phyloP scores from a whole-genome alignment of 1,284 basidiomycete genomes.

The Ustilago nuda region DNA sequence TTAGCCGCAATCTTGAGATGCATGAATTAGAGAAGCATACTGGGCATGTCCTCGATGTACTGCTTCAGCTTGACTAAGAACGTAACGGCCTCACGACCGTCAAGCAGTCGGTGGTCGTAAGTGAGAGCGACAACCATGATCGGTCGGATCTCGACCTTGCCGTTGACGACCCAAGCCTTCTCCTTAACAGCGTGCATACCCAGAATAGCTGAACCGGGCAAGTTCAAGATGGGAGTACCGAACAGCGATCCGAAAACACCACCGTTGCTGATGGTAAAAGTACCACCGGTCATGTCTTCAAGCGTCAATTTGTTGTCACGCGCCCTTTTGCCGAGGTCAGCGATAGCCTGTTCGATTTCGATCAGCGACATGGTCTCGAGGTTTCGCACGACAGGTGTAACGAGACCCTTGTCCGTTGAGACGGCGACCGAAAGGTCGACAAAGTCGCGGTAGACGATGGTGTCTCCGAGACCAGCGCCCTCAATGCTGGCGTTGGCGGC shows the following conservation, averaged over 20 bases:
- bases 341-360: slow-evolving; percentile 92
- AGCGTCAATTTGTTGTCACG: slow-evolving; percentile 92
- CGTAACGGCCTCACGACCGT: slow-evolving; percentile 94
- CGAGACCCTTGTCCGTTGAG: slow-evolving; percentile 95
- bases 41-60: slow-evolving; percentile 68
- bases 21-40: slow-evolving; percentile 58
- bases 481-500: slow-evolving; percentile 96
- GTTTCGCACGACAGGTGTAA: slow-evolving; percentile 95
- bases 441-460: slow-evolving; percentile 95
- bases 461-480: slow-evolving; percentile 75
- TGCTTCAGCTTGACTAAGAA: slow-evolving; percentile 84
- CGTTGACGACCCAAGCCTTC: slow-evolving; percentile 83
- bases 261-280: slow-evolving; percentile 99
- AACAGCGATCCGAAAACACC: slow-evolving; percentile 97
- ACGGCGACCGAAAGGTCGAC: slow-evolving; percentile 79
- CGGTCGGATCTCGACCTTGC: slow-evolving; percentile 81
- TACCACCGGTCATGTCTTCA: slow-evolving; percentile 87
- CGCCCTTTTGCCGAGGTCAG: slow-evolving; percentile 91
- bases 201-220: slow-evolving; percentile 93
- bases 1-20: no score
- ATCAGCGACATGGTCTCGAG: slow-evolving; percentile 87
- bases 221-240: slow-evolving; percentile 93
- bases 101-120: slow-evolving; percentile 95
- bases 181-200: slow-evolving; percentile 98
- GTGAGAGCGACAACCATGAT: slow-evolving; percentile 89